Percentiles rank a stretch among this genome's conserved stretches.
Conservation (phyloP, 2,329 filamentous ascomycete genomes). For the Aspergillus ochraceus region DNA sequence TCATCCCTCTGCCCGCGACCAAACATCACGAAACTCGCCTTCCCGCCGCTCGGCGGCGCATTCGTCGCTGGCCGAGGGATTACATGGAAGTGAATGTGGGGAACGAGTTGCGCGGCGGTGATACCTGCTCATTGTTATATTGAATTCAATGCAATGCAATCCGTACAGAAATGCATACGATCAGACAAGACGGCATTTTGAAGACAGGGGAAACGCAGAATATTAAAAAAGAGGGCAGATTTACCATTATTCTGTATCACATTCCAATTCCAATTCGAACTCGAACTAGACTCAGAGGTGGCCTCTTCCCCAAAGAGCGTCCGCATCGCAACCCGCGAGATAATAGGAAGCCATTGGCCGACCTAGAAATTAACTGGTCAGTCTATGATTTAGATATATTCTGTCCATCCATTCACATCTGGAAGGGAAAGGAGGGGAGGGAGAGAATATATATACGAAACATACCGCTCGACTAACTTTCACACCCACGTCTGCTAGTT, state of each 20-base stretch:
- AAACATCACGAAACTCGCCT: constrained; percentile 46
- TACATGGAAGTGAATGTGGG: constrained; percentile 92
- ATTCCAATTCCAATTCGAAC: constrained; percentile 92
- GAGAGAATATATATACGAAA: not conserved
- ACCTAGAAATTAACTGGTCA: constrained; percentile 27
- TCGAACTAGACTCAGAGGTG: constrained; percentile 11
- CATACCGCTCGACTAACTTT: constrained; percentile 68
- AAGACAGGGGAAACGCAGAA: not conserved
- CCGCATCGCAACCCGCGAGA: constrained; percentile 70
- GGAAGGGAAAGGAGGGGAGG: too few species aligned
- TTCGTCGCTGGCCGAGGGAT: constrained; percentile 70
- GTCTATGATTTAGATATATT: too few species aligned
- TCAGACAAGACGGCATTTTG: not conserved
- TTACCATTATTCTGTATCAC: constrained; percentile 90
- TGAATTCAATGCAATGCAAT: not conserved
- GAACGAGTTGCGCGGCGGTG: constrained; percentile 86
- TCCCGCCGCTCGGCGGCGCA: constrained; percentile 16
- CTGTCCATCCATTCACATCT: too few species aligned
- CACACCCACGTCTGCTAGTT: constrained; percentile 68
- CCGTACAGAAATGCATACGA: not conserved
- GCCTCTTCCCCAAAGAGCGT: constrained; percentile 57
- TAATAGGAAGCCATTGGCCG: constrained; percentile 47
- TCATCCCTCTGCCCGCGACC: constrained; percentile 49
- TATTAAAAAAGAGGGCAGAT: constrained; percentile 3
- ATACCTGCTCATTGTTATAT: constrained; percentile 53